phyloP scores from a whole-genome alignment of 306 rosid species.

The Cicer chorassanicum region DNA sequence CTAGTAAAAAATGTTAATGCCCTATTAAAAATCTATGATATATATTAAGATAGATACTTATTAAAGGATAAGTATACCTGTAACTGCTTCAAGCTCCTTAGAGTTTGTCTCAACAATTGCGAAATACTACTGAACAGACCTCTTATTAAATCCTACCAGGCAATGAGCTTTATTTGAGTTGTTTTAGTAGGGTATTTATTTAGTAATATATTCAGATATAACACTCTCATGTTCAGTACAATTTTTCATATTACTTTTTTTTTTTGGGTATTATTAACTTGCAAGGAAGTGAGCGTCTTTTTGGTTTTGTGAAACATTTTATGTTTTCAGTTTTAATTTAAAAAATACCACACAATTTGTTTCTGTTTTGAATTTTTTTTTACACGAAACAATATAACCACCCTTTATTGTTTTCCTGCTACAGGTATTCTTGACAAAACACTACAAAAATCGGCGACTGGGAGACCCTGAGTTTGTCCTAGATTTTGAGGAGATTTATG shows the following conservation, averaged over 20 bases:
- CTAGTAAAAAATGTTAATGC: background rate
- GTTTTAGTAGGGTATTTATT: background rate
- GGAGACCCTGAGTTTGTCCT: slow-evolving; percentile 86
- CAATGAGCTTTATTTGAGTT: background rate
- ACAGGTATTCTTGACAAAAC: slow-evolving; percentile 90
- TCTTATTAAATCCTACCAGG: background rate
- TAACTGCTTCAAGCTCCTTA: slow-evolving; percentile 8
- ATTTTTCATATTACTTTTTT: background rate
- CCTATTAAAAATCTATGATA: background rate
- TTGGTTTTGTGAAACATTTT: background rate
- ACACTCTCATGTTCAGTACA: background rate
- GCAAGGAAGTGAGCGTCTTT: background rate
- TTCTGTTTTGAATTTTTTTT: background rate
- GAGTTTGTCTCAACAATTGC: background rate
- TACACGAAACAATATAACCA: background rate
- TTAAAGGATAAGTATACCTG: background rate
- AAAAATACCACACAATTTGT: background rate
- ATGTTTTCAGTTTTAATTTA: background rate
- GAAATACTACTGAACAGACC: background rate
- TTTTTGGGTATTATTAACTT: no score
- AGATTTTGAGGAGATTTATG: slow-evolving; percentile 92
- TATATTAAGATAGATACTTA: background rate
- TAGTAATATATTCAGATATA: background rate
- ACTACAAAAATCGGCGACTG: slow-evolving; percentile 77
- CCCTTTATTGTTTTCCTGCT: slow-evolving; percentile 29